Conservation (phyloP, 2,329 filamentous ascomycete species). For the Colletotrichum sublineola region DNA sequence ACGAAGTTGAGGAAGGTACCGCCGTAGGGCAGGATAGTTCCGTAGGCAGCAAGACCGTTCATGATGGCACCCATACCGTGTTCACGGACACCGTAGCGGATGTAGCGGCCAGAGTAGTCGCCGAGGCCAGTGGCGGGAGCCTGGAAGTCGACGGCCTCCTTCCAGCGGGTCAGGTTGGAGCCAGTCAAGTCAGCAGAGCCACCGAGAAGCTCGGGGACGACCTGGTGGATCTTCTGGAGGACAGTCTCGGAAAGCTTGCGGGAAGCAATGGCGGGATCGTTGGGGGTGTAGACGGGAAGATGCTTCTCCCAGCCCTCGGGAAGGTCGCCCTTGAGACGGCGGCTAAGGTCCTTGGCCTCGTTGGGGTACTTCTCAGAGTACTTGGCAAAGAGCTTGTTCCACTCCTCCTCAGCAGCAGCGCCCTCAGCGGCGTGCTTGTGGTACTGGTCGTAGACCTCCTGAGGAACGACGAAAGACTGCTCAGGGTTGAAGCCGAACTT, state of each 20-base stretch:
- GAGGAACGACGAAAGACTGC: constrained; percentile 91
- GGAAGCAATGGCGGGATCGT: constrained; percentile 87
- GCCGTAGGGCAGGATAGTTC: constrained; percentile 91
- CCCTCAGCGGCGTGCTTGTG: constrained; percentile 87
- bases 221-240: constrained; percentile 86
- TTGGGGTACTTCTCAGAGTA: constrained; percentile 83
- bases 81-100: constrained; percentile 93
- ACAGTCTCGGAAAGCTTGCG: constrained; percentile 97
- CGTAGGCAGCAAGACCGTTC: constrained; percentile 96
- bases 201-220: constrained; percentile 90
- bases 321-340: constrained; percentile 85
- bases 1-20: constrained; percentile 99
- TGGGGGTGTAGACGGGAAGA: constrained; percentile 90
- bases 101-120: constrained; percentile 90
- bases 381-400: constrained; percentile 92
- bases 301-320: constrained; percentile 97
- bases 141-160: constrained; percentile 97
- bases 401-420: constrained; percentile 91
- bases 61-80: constrained; percentile 93
- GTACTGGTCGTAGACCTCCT: constrained; percentile 94
- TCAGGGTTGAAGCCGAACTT: constrained; percentile 97
- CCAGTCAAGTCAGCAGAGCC: constrained; percentile 98
- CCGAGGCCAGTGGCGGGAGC: constrained; percentile 87
- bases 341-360: constrained; percentile 83
- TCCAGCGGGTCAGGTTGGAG: constrained; percentile 99